Conservation (phyloP, 2,329 filamentous ascomycete genomes). For the Fusarium sp. region DNA sequence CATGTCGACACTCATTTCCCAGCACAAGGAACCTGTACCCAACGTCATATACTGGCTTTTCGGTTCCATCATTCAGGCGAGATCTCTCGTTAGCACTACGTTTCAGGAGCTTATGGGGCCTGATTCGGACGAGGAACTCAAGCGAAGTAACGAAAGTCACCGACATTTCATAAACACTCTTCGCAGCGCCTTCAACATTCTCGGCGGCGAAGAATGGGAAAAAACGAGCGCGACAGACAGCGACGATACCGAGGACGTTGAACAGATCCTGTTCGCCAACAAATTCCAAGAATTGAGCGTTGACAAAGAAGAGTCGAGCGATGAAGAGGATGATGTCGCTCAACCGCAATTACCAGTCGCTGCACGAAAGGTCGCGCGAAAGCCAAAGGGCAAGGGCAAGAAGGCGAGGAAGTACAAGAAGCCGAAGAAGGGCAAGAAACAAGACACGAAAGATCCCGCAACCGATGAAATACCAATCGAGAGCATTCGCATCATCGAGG, state of each 20-base stretch:
- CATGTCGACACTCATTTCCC: constrained; percentile 52
- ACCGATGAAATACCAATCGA: constrained; percentile 54
- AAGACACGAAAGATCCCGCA: constrained; percentile 25
- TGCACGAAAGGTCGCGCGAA: background rate
- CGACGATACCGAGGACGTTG: constrained; percentile 32
- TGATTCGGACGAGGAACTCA: constrained; percentile 43
- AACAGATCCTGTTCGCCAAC: constrained; percentile 13
- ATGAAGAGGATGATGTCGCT: constrained; percentile 2
- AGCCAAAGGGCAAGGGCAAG: constrained; percentile 1
- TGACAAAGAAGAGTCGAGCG: background rate
- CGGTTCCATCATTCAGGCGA: constrained; percentile 50
- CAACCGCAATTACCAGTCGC: background rate
- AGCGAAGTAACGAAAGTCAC: constrained; percentile 52
- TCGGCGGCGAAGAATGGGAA: constrained; percentile 47
- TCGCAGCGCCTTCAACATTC: constrained; percentile 45
- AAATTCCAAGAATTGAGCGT: constrained; percentile 26
- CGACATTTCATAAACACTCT: constrained; percentile 55
- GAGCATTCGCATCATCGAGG: constrained; percentile 54
- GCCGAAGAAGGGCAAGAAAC: constrained; percentile 24
- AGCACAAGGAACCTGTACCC: constrained; percentile 47
- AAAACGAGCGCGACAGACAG: background rate
- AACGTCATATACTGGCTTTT: constrained; percentile 49
- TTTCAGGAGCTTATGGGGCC: constrained; percentile 47
- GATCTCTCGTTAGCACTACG: constrained; percentile 39
- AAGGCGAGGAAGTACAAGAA: constrained; percentile 26